Evolutionary conservation across 768 basidiomycete genomes (phyloP).

Genomic region (Holtermanniella nyarrowii): DNA sequence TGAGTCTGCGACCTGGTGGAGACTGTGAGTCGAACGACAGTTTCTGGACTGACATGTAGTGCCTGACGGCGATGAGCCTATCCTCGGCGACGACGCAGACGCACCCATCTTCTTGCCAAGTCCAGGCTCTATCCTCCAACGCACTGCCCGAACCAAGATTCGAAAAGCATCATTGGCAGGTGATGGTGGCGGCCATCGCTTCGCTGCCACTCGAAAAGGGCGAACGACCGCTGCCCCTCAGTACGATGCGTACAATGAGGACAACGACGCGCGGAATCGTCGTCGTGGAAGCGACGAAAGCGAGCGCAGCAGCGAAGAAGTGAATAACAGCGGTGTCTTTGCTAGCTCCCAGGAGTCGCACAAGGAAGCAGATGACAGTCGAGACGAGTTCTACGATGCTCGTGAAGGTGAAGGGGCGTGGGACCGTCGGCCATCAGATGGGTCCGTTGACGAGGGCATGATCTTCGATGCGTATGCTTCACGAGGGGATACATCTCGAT

Average conservation of each 20-base stretch:
- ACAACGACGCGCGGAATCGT: conserved; percentile 13
- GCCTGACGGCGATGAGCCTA: conserved; percentile 25
- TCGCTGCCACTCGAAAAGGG: conserved; percentile 50
- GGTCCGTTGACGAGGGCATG: conserved; percentile 63
- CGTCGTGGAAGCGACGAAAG: conserved; percentile 12
- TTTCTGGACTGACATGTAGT: conserved; percentile 2
- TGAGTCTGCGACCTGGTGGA: conserved; percentile 76
- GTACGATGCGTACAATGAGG: conserved; percentile 19
- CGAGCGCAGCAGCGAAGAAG: conserved; percentile 12
- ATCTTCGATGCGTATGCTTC: conserved; percentile 80
- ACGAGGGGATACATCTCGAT: neutral
- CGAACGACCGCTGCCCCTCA: conserved; percentile 28
- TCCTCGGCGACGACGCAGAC: conserved; percentile 59
- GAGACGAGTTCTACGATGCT: conserved; percentile 40
- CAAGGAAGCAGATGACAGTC: conserved; percentile 56
- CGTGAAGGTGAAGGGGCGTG: conserved; percentile 28
- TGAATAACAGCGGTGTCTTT: conserved; percentile 8
- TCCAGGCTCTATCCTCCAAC: conserved; percentile 78
- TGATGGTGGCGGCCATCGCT: conserved; percentile 75
- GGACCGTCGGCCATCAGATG: conserved; percentile 43
- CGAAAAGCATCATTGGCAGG: conserved; percentile 68
- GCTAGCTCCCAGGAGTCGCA: conserved; percentile 24
- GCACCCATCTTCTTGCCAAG: conserved; percentile 79
- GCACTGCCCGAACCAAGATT: conserved; percentile 89
- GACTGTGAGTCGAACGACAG: conserved; percentile 53